Evolutionary conservation across 2,329 filamentous ascomycete genomes (phyloP).

Genomic region (Calonectria pseudoreteaudii): DNA sequence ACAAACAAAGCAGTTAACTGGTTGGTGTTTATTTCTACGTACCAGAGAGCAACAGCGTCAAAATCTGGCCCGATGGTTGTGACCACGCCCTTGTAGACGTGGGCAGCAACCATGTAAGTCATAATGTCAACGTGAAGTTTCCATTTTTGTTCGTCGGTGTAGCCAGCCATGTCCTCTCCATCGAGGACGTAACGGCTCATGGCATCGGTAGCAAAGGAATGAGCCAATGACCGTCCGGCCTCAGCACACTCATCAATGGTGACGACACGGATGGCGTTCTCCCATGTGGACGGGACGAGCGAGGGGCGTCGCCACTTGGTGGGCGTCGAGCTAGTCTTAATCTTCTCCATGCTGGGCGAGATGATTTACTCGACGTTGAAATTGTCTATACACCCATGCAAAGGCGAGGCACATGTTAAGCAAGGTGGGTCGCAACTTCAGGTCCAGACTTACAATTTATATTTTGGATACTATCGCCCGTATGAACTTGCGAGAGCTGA

Average conservation of each 20-base stretch:
- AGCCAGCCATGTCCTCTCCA: conserved; percentile 73
- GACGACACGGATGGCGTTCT: conserved; percentile 71
- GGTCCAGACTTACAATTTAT: conserved; percentile 55
- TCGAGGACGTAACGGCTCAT: conserved; percentile 81
- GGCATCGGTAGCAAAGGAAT: conserved; percentile 82
- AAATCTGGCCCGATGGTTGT: conserved; percentile 81
- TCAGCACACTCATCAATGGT: conserved; percentile 75
- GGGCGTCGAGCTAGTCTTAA: conserved; percentile 45
- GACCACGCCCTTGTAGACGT: conserved; percentile 79
- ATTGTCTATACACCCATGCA: conserved; percentile 32
- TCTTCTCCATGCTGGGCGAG: conserved; percentile 57
- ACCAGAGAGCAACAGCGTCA: conserved; percentile 85
- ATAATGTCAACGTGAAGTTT: conserved; percentile 81
- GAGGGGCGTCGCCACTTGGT: conserved; percentile 53
- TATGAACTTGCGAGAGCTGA: conserved; percentile 66
- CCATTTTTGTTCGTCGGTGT: conserved; percentile 77
- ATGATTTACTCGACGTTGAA: conserved; percentile 37
- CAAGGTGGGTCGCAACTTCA: conserved; percentile 27
- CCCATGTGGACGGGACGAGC: conserved; percentile 65
- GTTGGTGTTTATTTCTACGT: conserved; percentile 48
- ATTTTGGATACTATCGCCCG: conserved; percentile 68
- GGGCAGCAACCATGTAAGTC: conserved; percentile 81
- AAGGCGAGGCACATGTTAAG: conserved; percentile 39
- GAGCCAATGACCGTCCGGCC: conserved; percentile 78
- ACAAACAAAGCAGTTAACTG: not conserved